phyloP scores from a whole-genome alignment of 2,329 filamentous ascomycete genomes.

The Xylariaceae sp. region DNA sequence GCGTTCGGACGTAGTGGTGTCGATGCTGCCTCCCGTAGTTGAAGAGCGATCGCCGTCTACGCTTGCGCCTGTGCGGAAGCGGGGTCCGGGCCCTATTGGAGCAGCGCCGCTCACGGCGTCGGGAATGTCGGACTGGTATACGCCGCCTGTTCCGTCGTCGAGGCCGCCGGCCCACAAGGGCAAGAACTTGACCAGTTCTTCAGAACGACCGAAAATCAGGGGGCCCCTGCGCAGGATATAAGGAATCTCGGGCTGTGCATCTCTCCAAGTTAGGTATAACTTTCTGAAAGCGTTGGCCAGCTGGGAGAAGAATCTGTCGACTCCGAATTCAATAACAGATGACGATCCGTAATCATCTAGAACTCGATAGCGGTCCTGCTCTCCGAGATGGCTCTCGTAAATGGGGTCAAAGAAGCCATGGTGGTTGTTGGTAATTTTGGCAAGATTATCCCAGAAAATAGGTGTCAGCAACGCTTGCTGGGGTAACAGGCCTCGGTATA shows the following conservation, averaged over 20 bases:
- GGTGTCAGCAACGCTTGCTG: slow-evolving; percentile 18
- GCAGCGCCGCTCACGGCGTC: slow-evolving; percentile 24
- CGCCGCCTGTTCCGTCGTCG: slow-evolving; percentile 45
- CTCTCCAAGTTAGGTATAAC: slow-evolving; percentile 21
- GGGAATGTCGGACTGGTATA: slow-evolving; percentile 36
- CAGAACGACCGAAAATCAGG: slow-evolving; percentile 46
- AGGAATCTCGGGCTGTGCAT: slow-evolving; percentile 19
- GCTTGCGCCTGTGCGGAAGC: slow-evolving; percentile 27
- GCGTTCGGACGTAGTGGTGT: slow-evolving; percentile 15
- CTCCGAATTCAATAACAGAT: too few relatives aligned
- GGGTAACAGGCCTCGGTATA: slow-evolving; percentile 16
- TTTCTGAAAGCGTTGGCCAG: not conserved
- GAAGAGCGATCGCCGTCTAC: slow-evolving; percentile 10
- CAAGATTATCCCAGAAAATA: slow-evolving; percentile 8
- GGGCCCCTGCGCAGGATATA: slow-evolving; percentile 36
- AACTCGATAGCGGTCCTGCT: too few relatives aligned
- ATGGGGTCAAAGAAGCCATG: not conserved
- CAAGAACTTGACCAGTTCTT: slow-evolving; percentile 56
- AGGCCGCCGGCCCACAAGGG: slow-evolving; percentile 60
- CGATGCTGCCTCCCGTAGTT: slow-evolving; percentile 9
- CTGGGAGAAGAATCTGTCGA: not conserved
- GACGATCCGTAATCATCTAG: too few relatives aligned
- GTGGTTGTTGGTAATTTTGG: not conserved
- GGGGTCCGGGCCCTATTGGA: slow-evolving; percentile 29
- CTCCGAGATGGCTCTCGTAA: too few relatives aligned